phyloP scores from a whole-genome alignment of 225 moss, liverwort and hornwort genomes.

The Marchantia polymorpha region DNA sequence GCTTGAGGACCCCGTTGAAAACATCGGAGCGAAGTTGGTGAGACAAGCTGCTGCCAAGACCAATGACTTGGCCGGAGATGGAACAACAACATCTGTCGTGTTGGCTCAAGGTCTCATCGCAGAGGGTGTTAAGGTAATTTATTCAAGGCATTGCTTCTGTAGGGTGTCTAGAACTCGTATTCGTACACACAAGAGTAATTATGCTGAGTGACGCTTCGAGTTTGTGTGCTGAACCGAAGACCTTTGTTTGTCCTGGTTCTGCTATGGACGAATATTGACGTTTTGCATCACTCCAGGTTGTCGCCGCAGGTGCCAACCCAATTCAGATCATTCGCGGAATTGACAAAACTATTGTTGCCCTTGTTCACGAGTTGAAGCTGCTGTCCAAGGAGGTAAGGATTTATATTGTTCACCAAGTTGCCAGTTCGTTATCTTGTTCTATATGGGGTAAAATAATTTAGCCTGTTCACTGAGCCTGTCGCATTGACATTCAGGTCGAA shows the following conservation, averaged over 20 bases:
- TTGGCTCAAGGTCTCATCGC: constrained; percentile 95
- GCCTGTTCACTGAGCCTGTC: neutral
- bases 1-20: constrained; percentile 94
- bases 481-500: constrained; percentile 55
- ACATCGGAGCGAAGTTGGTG: constrained; percentile 93
- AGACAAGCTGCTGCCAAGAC: constrained; percentile 98
- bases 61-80: constrained; percentile 93
- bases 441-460: neutral
- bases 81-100: constrained; percentile 96
- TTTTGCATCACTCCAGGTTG: constrained; percentile 49
- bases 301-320: constrained; percentile 97
- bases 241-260: neutral
- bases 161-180: neutral
- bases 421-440: neutral
- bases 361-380: constrained; percentile 76
- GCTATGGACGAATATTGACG: too few relatives aligned
- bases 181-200: neutral
- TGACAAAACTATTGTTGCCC: constrained; percentile 73
- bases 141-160: neutral
- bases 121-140: constrained; percentile 86
- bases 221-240: neutral
- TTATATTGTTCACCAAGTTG: too few relatives aligned
- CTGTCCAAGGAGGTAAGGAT: constrained; percentile 72
- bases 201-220: neutral
- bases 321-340: constrained; percentile 95